Evolutionary conservation across 2,329 filamentous ascomycete genomes (phyloP).

Genomic region (Nothophoma quercina): DNA sequence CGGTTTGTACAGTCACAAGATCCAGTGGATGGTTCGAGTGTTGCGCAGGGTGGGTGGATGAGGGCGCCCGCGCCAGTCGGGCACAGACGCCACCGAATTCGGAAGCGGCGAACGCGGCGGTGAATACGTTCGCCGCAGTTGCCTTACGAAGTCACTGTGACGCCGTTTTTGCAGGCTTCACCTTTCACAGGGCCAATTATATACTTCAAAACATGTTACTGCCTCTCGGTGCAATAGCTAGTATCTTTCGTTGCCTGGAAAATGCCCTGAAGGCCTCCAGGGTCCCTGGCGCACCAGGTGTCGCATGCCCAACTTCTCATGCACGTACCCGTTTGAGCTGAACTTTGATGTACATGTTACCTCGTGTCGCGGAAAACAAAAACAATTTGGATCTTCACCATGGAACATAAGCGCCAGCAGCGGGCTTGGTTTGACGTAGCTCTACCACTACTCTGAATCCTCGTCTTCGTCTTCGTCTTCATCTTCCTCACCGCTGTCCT

Average conservation of each 20-base stretch:
- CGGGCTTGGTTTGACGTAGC: too few relatives aligned
- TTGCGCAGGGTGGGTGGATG: slow-evolving; percentile 19
- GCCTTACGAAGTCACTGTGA: slow-evolving; percentile 17
- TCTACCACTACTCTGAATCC: slow-evolving; percentile 40
- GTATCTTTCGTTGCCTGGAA: background rate
- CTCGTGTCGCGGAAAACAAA: background rate
- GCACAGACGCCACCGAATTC: slow-evolving; percentile 13
- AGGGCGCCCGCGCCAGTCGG: slow-evolving; percentile 11
- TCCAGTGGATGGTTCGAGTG: slow-evolving; percentile 13
- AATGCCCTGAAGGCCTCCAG: background rate
- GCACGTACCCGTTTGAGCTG: slow-evolving; percentile 1
- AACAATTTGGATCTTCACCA: too few relatives aligned
- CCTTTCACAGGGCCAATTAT: background rate
- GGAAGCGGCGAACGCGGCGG: slow-evolving; percentile 22
- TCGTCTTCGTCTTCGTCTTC: slow-evolving; percentile 35
- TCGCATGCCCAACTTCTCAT: slow-evolving; percentile 5
- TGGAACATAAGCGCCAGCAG: too few relatives aligned
- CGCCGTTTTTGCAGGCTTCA: slow-evolving; percentile 10
- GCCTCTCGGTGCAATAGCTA: background rate
- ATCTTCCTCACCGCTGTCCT: slow-evolving; percentile 67
- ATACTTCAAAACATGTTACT: background rate
- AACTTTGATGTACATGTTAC: background rate
- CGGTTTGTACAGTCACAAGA: slow-evolving; percentile 35
- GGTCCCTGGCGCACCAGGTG: background rate
- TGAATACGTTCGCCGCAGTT: slow-evolving; percentile 27